phyloP scores from a whole-genome alignment of 805 yeast species.

The Lipomyces yamadae region DNA sequence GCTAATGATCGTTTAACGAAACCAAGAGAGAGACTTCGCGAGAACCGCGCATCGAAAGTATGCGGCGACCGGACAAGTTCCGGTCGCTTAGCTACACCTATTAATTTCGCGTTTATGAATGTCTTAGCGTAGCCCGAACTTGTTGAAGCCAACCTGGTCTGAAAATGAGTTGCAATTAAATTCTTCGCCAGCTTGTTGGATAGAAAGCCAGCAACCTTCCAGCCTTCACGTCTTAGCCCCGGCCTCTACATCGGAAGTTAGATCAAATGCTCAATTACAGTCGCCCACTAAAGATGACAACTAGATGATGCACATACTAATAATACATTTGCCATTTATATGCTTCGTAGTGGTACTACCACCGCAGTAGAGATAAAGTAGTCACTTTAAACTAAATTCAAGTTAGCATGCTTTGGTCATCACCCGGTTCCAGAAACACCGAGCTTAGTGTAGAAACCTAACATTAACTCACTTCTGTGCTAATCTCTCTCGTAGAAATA shows the following conservation, averaged over 20 bases:
- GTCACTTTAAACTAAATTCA: background rate
- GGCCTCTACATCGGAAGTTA: background rate
- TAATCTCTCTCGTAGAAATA: background rate
- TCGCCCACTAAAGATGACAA: background rate
- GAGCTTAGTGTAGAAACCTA: background rate
- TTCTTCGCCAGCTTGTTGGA: background rate
- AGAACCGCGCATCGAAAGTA: background rate
- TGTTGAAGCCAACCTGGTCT: constrained; percentile 3
- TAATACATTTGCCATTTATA: background rate
- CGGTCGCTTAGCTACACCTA: background rate
- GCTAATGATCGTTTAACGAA: constrained; percentile 50
- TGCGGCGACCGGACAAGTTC: constrained; percentile 1
- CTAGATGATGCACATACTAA: background rate
- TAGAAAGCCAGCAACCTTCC: background rate
- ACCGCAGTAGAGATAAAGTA: background rate
- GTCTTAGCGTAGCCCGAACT: background rate
- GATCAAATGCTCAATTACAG: background rate
- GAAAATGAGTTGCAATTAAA: background rate
- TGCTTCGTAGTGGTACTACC: background rate
- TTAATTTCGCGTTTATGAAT: background rate
- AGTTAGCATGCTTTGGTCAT: background rate
- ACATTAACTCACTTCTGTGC: background rate
- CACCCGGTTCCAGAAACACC: background rate
- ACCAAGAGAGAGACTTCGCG: background rate
- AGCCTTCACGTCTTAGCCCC: background rate